Conservation (phyloP, 2,329 filamentous ascomycete species). For the Knufia petricola region DNA sequence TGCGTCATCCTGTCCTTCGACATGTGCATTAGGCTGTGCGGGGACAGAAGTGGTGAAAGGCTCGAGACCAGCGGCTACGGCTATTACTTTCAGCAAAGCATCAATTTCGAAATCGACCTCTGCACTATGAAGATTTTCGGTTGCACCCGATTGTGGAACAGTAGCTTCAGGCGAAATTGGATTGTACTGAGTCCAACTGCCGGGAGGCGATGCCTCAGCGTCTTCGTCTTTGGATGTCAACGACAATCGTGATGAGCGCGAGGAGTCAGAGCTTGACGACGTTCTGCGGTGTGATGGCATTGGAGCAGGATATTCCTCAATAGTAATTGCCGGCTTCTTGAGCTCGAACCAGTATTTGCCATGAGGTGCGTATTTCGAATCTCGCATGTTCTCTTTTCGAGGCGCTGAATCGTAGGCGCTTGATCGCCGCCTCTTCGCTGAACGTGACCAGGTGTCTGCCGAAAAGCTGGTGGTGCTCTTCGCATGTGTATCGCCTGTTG, state of each 20-base stretch:
- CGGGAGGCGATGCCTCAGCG: conserved; percentile 18
- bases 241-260: neutral
- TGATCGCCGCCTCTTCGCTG: conserved; percentile 1
- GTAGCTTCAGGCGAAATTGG: neutral
- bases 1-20: neutral
- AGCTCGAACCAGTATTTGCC: conserved; percentile 38
- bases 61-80: neutral
- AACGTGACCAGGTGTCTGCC: neutral
- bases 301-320: neutral
- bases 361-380: conserved; percentile 44
- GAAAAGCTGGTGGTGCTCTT: neutral
- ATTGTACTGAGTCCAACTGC: conserved; percentile 1
- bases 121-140: neutral
- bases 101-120: neutral
- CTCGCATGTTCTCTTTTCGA: conserved; percentile 23
- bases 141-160: neutral
- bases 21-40: conserved; percentile 5
- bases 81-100: conserved; percentile 1
- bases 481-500: neutral
- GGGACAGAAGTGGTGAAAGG: conserved; percentile 4
- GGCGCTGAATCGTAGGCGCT: conserved; percentile 1
- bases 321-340: neutral
- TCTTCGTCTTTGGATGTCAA: conserved; percentile 19
- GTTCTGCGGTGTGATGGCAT: conserved; percentile 8
- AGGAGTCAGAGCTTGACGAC: conserved; percentile 2